phyloP scores from a whole-genome alignment of 1,139 yeast genomes.

The Zygosaccharomyces pseudobailii region DNA sequence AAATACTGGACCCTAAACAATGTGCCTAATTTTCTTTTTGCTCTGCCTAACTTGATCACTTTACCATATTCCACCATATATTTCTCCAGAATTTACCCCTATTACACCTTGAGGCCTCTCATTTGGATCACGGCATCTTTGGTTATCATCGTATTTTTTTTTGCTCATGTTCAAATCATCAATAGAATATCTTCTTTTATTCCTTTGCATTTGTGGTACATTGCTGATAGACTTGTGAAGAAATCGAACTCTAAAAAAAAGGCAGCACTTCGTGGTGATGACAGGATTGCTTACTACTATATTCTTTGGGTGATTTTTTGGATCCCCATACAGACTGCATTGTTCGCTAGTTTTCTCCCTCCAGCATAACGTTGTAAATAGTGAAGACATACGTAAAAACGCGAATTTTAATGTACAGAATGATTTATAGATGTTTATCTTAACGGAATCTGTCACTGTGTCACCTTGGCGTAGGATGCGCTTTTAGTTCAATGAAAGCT shows the following conservation, averaged over 20 bases:
- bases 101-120: slow-evolving; percentile 37
- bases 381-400: neutral
- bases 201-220: slow-evolving; percentile 72
- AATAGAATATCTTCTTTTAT: slow-evolving; percentile 73
- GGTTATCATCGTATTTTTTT: slow-evolving; percentile 48
- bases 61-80: slow-evolving; percentile 32
- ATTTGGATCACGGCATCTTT: slow-evolving; percentile 41
- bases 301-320: slow-evolving; percentile 47
- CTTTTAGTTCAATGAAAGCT: neutral
- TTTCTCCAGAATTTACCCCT: slow-evolving; percentile 30
- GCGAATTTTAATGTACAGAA: neutral
- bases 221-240: slow-evolving; percentile 40
- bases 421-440: slow-evolving; percentile 1
- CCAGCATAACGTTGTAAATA: slow-evolving; percentile 51
- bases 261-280: slow-evolving; percentile 18
- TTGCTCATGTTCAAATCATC: slow-evolving; percentile 84
- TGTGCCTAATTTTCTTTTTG: slow-evolving; percentile 78
- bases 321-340: slow-evolving; percentile 53
- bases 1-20: slow-evolving; percentile 78
- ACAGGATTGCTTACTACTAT: slow-evolving; percentile 29
- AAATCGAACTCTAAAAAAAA: slow-evolving; percentile 8
- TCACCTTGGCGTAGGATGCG: neutral
- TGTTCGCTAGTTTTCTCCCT: slow-evolving; percentile 66
- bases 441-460: neutral
- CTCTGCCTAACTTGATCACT: slow-evolving; percentile 57